Conservation (phyloP, 2,329 filamentous ascomycete species). For the Chrysoporthe cubensis region DNA sequence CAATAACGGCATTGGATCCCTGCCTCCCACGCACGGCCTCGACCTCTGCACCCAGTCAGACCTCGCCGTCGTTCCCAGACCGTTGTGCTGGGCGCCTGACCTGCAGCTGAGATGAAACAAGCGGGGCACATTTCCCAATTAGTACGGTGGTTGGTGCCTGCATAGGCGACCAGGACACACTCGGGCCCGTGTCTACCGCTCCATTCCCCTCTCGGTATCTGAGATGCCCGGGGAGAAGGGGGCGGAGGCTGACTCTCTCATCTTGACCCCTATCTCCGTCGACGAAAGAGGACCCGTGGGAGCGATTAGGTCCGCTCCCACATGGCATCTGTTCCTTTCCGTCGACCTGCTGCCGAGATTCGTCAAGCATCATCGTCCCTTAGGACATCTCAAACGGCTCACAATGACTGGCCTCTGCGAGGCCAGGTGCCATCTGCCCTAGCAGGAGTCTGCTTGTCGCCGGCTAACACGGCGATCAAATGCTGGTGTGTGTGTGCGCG, state of each 20-base stretch:
- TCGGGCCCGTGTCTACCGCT: neutral
- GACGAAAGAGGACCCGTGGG: constrained; percentile 10
- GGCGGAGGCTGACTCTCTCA: neutral
- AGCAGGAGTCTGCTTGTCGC: neutral
- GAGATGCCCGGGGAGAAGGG: neutral
- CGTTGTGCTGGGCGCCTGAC: constrained; percentile 25
- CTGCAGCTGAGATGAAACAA: constrained; percentile 28
- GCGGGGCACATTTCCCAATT: constrained; percentile 21
- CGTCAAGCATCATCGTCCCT: neutral
- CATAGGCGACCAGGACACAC: neutral
- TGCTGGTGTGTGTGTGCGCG: constrained; percentile 16
- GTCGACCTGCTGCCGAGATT: constrained; percentile 15
- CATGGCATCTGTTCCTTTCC: constrained; percentile 22
- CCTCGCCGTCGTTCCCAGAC: constrained; percentile 5
- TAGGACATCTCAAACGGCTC: neutral
- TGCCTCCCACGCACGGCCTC: constrained; percentile 13
- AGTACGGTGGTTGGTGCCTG: constrained; percentile 11
- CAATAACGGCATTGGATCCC: neutral
- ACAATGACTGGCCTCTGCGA: neutral
- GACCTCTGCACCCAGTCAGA: constrained; percentile 10
- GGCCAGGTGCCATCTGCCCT: neutral
- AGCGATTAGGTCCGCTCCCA: constrained; percentile 27
- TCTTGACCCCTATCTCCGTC: constrained; percentile 12
- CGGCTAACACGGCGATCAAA: neutral
- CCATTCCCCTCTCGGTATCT: no score